Evolutionary conservation across 2,329 filamentous ascomycete species (phyloP).

Genomic region (Xylaria sp.): DNA sequence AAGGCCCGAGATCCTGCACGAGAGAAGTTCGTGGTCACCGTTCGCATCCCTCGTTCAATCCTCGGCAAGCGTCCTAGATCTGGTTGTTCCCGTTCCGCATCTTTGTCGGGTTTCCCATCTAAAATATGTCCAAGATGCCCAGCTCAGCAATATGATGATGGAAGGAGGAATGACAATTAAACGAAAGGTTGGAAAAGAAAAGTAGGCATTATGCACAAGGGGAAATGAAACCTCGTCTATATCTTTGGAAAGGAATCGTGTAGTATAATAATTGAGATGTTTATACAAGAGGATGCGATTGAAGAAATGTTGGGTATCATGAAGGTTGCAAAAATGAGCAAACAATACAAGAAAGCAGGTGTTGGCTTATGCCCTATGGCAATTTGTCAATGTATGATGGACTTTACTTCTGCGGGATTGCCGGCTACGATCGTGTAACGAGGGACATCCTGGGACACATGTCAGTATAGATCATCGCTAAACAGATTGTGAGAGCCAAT

Average conservation of each 20-base stretch:
- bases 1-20: background rate
- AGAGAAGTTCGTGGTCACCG: conserved; percentile 4
- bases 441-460: conserved; percentile 64
- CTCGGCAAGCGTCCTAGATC: conserved; percentile 6
- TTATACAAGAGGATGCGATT: conserved; percentile 32
- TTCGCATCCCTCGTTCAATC: conserved; percentile 7
- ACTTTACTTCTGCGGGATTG: conserved; percentile 71
- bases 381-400: conserved; percentile 44
- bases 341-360: conserved; percentile 11
- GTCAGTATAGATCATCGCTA: conserved; percentile 19
- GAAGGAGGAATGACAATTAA: background rate
- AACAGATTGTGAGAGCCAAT: background rate
- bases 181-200: background rate
- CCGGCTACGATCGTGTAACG: conserved; percentile 75
- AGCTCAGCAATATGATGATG: conserved; percentile 8
- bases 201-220: conserved; percentile 10
- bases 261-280: conserved; percentile 27
- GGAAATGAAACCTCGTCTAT: conserved; percentile 28
- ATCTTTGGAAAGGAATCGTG: conserved; percentile 23
- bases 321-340: conserved; percentile 27
- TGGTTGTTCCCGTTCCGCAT: conserved; percentile 12
- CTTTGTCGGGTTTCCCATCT: background rate
- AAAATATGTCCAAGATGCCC: conserved; percentile 7
- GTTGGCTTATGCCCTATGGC: background rate
- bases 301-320: conserved; percentile 39